These are phyloP conservation scores for Amaranthus hypochondriacus DNA, from an alignment of 148 eudicot genomes.

Conservation along the genomic window DNA sequence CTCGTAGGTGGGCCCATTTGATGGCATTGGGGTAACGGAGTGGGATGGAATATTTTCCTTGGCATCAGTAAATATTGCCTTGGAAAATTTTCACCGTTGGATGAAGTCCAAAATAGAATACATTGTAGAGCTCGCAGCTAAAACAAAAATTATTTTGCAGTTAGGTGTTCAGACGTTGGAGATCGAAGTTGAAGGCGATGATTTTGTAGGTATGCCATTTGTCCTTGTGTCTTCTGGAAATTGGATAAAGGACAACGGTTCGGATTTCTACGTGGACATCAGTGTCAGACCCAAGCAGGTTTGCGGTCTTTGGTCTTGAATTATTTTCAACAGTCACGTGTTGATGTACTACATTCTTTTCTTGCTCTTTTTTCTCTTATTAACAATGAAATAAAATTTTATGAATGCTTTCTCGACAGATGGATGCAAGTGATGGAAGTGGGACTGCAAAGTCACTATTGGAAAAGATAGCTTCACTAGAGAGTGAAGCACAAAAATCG, in stretches of 20 bases:
- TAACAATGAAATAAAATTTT: slow-evolving; percentile 1
- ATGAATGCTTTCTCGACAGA: slow-evolving; percentile 23
- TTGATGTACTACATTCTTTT: slow-evolving; percentile 8
- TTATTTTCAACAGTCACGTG: neutral
- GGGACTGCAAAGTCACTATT: slow-evolving; percentile 79
- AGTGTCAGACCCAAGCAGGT: slow-evolving; percentile 34
- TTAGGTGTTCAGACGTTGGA: slow-evolving; percentile 59
- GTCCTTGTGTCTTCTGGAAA: slow-evolving; percentile 72
- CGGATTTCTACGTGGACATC: slow-evolving; percentile 81
- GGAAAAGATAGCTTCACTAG: slow-evolving; percentile 79
- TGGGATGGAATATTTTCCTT: too few species aligned
- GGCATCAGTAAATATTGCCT: too few species aligned
- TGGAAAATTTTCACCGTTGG: too few species aligned
- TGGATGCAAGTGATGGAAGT: slow-evolving; percentile 75
- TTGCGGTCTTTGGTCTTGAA: slow-evolving; percentile 13
- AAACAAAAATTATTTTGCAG: slow-evolving; percentile 4
- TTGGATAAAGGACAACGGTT: slow-evolving; percentile 80
- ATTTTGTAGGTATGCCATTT: slow-evolving; percentile 85
- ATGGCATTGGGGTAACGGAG: too few species aligned
- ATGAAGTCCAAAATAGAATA: neutral
- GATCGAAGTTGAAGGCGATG: slow-evolving; percentile 61
- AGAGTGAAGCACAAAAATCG: slow-evolving; percentile 96
- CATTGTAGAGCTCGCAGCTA: neutral
- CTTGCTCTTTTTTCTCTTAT: slow-evolving; percentile 5
- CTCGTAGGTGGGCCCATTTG: too few species aligned